A percentile compares a stretch with the other conserved stretches of the same genome.
phyloP scores from a whole-genome alignment of 1,284 basidiomycete species.

The Trichosporon sp. region DNA sequence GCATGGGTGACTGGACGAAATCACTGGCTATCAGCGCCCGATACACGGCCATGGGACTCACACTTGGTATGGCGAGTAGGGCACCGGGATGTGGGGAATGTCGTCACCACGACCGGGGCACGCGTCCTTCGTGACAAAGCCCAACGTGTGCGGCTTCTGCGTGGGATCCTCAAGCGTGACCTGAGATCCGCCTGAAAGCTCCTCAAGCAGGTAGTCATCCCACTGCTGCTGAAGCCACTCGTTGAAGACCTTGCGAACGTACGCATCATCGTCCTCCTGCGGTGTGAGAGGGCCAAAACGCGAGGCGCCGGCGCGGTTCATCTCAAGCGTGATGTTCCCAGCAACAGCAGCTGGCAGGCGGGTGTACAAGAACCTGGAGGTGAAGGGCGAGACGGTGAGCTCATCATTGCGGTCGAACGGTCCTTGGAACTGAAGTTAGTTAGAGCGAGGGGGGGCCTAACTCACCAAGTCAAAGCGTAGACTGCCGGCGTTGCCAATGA shows the following conservation, averaged over 20 bases:
- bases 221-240: slow-evolving; percentile 30
- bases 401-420: slow-evolving; percentile 73
- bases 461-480: slow-evolving; percentile 62
- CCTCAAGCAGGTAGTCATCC: slow-evolving; percentile 17
- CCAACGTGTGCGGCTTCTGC: slow-evolving; percentile 27
- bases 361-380: slow-evolving; percentile 36
- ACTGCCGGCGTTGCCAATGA: slow-evolving; percentile 68
- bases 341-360: slow-evolving; percentile 36
- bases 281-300: slow-evolving; percentile 21
- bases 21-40: slow-evolving; percentile 23
- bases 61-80: slow-evolving; percentile 16
- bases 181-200: not conserved
- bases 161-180: not conserved
- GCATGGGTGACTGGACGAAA: slow-evolving; percentile 39
- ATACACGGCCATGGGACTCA: not conserved
- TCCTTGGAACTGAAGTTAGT: slow-evolving; percentile 51
- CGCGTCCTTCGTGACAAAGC: slow-evolving; percentile 43
- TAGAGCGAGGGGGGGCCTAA: not conserved
- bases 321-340: slow-evolving; percentile 30
- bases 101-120: slow-evolving; percentile 44
- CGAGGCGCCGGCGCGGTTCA: slow-evolving; percentile 44
- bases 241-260: slow-evolving; percentile 23
- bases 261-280: slow-evolving; percentile 25
- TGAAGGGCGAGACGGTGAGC: slow-evolving; percentile 63
- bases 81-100: slow-evolving; percentile 42